Percentiles rank a stretch among this genome's conserved stretches.
Conservation (phyloP, 208 protist genomes). For the Leishmania martiniquensis region DNA sequence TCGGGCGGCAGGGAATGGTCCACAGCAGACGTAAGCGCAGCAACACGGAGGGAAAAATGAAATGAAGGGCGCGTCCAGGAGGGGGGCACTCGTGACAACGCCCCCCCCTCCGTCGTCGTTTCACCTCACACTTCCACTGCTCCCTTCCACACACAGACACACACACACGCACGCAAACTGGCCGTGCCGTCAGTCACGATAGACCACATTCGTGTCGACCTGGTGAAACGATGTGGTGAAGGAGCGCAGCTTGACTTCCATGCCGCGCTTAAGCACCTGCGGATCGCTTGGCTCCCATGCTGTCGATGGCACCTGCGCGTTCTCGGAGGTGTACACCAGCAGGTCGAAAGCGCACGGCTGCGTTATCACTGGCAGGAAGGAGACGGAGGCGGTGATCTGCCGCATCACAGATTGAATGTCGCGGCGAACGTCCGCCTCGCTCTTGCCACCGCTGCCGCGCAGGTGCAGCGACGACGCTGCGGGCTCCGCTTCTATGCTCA, state of each 20-base stretch:
- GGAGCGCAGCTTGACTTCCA: conserved; percentile 94
- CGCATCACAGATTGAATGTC: conserved; percentile 97
- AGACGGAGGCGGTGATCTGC: conserved; percentile 97
- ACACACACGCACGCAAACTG: conserved; percentile 3
- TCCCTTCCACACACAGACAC: background rate
- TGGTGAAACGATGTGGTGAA: conserved; percentile 95
- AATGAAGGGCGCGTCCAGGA: too few species aligned
- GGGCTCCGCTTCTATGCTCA: conserved; percentile 73
- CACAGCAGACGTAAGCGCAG: background rate
- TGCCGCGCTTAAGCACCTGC: conserved; percentile 92
- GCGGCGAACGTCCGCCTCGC: conserved; percentile 89
- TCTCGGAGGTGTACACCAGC: conserved; percentile 92
- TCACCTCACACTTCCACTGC: background rate
- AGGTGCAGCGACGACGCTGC: background rate
- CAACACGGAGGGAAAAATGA: background rate
- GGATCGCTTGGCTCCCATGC: conserved; percentile 97
- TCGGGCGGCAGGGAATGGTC: background rate
- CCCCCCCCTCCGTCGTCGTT: background rate
- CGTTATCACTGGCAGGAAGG: conserved; percentile 96
- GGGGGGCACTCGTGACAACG: too few species aligned
- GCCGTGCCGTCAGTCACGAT: conserved; percentile 45
- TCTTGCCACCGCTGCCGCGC: background rate
- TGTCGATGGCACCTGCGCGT: conserved; percentile 72
- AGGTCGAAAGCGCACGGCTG: conserved; percentile 91
- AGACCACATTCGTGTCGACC: conserved; percentile 89